Evolutionary conservation across 768 basidiomycete species (phyloP).

Genomic region (Strobilomyces dryophilus): DNA sequence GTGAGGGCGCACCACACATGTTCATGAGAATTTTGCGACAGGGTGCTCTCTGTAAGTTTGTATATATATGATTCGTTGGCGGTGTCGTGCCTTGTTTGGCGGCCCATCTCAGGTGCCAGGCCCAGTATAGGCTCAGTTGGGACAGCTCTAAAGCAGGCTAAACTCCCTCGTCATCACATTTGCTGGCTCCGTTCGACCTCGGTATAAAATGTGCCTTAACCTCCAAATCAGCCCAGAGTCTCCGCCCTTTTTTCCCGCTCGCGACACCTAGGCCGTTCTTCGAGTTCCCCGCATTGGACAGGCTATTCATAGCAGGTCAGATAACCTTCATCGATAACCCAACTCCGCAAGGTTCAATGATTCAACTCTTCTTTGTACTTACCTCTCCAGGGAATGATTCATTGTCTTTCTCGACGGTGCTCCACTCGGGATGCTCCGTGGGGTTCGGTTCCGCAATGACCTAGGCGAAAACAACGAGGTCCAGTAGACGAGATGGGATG

Average conservation of each 20-base stretch:
- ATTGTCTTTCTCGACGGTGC: conserved; percentile 1
- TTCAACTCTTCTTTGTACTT: neutral
- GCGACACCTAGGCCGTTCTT: conserved; percentile 13
- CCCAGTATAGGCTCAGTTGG: neutral
- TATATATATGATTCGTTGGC: neutral
- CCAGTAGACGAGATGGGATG: conserved; percentile 1
- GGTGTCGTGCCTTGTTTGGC: neutral
- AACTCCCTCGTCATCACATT: neutral
- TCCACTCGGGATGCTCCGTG: neutral
- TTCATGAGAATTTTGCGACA: neutral
- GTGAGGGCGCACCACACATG: too few relatives aligned
- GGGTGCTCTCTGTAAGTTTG: too few relatives aligned
- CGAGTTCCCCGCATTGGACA: conserved; percentile 9
- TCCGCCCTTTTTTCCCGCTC: neutral
- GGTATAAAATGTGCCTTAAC: conserved; percentile 12
- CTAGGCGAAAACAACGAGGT: neutral
- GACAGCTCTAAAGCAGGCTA: neutral
- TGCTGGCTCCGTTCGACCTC: neutral
- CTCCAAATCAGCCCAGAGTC: neutral
- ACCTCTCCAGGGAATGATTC: neutral
- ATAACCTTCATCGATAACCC: conserved; percentile 22
- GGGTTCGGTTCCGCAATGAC: neutral
- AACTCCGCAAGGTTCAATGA: neutral
- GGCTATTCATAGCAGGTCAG: conserved; percentile 23
- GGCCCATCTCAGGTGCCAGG: neutral